Evolutionary conservation across 1,139 yeast species (phyloP).

Genomic region (Maudiozyma humilis): DNA sequence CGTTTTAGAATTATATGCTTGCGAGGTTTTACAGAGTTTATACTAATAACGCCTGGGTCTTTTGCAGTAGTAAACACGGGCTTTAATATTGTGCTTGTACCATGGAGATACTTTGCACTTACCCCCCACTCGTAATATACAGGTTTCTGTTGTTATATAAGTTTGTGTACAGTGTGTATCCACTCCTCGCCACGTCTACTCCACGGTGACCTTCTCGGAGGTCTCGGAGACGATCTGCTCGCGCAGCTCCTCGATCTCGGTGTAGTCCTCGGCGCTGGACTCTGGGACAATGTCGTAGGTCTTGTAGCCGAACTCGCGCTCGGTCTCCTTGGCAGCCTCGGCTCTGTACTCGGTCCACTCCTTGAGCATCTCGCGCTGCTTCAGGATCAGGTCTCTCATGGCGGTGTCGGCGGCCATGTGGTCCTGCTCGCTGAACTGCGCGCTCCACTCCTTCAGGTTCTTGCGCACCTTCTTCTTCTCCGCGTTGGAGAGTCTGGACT

Average conservation of each 20-base stretch:
- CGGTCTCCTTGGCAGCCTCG: slow-evolving; percentile 11
- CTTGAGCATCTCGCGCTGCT: slow-evolving; percentile 71
- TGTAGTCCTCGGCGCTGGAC: slow-evolving; percentile 42
- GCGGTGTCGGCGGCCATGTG: slow-evolving; percentile 96
- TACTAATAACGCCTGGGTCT: no score
- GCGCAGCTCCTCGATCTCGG: slow-evolving; percentile 53
- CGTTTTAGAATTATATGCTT: no score
- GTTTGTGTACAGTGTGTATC: no score
- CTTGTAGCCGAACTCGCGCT: slow-evolving; percentile 16
- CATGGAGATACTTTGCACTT: no score
- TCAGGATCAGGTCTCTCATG: slow-evolving; percentile 78
- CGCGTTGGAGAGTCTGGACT: slow-evolving; percentile 60
- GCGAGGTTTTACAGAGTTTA: no score
- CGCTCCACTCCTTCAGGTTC: slow-evolving; percentile 81
- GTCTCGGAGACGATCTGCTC: slow-evolving; percentile 54
- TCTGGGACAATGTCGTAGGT: slow-evolving; percentile 28
- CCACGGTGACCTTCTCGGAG: slow-evolving; percentile 58
- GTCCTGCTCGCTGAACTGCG: slow-evolving; percentile 90
- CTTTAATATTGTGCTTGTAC: no score
- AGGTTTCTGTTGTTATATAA: no score
- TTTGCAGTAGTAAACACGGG: no score
- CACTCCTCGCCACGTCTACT: not conserved
- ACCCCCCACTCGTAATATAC: not conserved
- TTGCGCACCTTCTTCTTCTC: slow-evolving; percentile 82
- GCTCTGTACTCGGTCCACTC: slow-evolving; percentile 81